These are phyloP conservation scores for Isoetes taiwanensis DNA, from an alignment of 75 land plant species.

Conservation along the genomic window DNA sequence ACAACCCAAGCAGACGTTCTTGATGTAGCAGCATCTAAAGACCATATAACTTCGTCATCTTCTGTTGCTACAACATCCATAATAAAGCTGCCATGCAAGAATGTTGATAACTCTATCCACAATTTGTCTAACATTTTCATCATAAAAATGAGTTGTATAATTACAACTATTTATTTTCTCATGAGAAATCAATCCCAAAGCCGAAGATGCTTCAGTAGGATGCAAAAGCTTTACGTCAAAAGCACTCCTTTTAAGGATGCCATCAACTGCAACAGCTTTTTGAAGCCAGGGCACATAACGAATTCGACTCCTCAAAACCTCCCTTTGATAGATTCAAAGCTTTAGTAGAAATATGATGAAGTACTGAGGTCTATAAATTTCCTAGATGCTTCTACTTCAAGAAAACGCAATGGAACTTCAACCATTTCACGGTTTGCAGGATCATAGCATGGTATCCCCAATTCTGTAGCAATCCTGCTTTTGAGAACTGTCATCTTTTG, in stretches of 20 bases:
- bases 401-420: slow-evolving; percentile 38
- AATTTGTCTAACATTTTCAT: not conserved
- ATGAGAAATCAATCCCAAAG: slow-evolving; percentile 21
- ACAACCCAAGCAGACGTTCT: too few relatives aligned
- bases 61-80: too few relatives aligned
- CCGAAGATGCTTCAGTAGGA: slow-evolving; percentile 35
- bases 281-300: not conserved
- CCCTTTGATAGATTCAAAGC: slow-evolving; percentile 5
- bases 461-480: slow-evolving; percentile 53
- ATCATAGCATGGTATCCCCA: slow-evolving; percentile 55
- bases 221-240: slow-evolving; percentile 42
- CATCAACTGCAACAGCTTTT: slow-evolving; percentile 35
- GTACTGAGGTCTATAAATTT: slow-evolving; percentile 25
- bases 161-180: slow-evolving; percentile 31
- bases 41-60: too few relatives aligned
- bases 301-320: not conserved
- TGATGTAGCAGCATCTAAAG: too few relatives aligned
- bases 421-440: slow-evolving; percentile 80
- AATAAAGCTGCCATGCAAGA: too few relatives aligned
- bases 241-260: slow-evolving; percentile 37
- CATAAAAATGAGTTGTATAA: slow-evolving; percentile 24
- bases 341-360: slow-evolving; percentile 1
- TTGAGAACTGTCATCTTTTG: slow-evolving; percentile 77
- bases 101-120: too few relatives aligned
- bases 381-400: slow-evolving; percentile 38